Evolutionary conservation across 2,329 filamentous ascomycete genomes (phyloP).

Genomic region (Thermoascus crustaceus): DNA sequence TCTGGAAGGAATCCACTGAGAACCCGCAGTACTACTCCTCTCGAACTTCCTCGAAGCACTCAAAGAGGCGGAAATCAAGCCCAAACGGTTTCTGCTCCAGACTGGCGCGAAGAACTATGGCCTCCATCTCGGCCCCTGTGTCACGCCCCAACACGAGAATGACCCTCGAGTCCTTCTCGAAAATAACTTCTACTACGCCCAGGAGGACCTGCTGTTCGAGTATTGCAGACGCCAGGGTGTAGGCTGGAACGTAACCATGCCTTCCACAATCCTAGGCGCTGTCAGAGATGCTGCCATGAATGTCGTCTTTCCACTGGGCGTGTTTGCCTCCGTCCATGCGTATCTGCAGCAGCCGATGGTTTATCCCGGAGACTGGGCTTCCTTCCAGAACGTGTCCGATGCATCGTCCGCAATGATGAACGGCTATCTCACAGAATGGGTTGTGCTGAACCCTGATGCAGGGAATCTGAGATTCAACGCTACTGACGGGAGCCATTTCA

Average conservation of each 20-base stretch:
- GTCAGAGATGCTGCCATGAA: constrained; percentile 46
- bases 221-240: constrained; percentile 34
- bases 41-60: constrained; percentile 43
- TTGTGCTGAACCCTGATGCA: constrained; percentile 34
- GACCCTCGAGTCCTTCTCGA: constrained; percentile 38
- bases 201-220: constrained; percentile 42
- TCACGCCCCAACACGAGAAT: constrained; percentile 39
- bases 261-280: constrained; percentile 42
- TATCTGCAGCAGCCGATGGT: constrained; percentile 34
- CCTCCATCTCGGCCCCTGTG: constrained; percentile 39
- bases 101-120: constrained; percentile 48
- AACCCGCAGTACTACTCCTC: constrained; percentile 25
- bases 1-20: background rate
- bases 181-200: constrained; percentile 49
- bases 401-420: constrained; percentile 42
- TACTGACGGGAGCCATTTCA: constrained; percentile 38
- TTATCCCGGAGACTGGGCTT: constrained; percentile 37
- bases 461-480: constrained; percentile 44
- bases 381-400: constrained; percentile 38
- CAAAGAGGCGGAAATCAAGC: constrained; percentile 33
- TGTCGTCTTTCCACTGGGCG: constrained; percentile 38
- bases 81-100: constrained; percentile 43
- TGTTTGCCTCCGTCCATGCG: constrained; percentile 44
- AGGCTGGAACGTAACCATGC: constrained; percentile 42
- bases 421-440: constrained; percentile 44